Conservation (phyloP, 306 rosid genomes). For the Trifolium subterraneum region DNA sequence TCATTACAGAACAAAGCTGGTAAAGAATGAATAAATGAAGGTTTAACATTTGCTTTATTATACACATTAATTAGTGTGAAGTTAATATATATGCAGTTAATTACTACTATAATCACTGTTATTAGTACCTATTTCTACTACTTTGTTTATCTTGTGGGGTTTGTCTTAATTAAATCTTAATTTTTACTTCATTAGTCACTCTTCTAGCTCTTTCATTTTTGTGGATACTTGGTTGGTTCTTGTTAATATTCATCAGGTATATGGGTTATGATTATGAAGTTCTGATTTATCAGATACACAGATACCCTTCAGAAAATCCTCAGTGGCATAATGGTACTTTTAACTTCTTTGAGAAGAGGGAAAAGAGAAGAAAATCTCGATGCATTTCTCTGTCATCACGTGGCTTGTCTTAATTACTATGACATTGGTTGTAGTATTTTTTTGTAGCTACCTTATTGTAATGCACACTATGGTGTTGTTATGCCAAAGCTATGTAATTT, state of each 20-base stretch:
- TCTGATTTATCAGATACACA: too few species aligned
- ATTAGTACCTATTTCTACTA: neutral
- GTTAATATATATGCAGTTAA: constrained; percentile 31
- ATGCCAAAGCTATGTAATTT: constrained; percentile 33
- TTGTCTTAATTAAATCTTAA: constrained; percentile 3
- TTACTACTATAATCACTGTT: constrained; percentile 7
- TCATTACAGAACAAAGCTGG: neutral
- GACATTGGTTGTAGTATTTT: constrained; percentile 32
- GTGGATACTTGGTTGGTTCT: constrained; percentile 35
- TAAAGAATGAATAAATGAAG: neutral
- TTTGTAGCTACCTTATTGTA: constrained; percentile 19
- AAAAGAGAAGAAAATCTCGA: constrained; percentile 33
- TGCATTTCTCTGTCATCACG: constrained; percentile 42
- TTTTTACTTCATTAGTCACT: neutral
- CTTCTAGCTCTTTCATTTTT: neutral
- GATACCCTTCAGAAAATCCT: neutral
- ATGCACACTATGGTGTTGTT: constrained; percentile 29
- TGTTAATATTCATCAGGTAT: constrained; percentile 34
- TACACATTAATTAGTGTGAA: constrained; percentile 32
- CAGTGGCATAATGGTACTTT: constrained; percentile 13
- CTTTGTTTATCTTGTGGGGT: constrained; percentile 26
- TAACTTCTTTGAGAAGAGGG: constrained; percentile 28
- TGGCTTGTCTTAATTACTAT: constrained; percentile 32
- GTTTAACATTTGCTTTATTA: constrained; percentile 8
- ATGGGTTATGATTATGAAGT: constrained; percentile 8